phyloP scores from a whole-genome alignment of 2,329 filamentous ascomycete species.

The Fusarium sp. region DNA sequence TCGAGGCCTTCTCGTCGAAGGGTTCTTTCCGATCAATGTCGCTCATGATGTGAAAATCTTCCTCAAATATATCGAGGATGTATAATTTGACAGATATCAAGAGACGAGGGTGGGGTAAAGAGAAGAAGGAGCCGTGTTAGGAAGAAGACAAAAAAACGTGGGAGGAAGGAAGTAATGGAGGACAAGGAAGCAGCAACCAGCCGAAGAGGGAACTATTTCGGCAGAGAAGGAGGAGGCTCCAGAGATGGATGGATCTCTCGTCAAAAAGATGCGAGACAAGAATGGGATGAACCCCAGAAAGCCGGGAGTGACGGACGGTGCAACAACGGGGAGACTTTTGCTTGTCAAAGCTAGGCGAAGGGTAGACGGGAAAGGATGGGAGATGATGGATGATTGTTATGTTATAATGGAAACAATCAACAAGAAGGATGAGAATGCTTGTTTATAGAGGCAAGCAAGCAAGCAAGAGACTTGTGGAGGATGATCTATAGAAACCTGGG shows the following conservation, averaged over 20 bases:
- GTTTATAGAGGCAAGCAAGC: background rate
- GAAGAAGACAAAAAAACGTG: constrained; percentile 28
- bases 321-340: constrained; percentile 32
- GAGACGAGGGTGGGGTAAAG: background rate
- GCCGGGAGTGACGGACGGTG: constrained; percentile 44
- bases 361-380: constrained; percentile 13
- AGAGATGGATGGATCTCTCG: constrained; percentile 10
- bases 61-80: background rate
- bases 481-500: background rate
- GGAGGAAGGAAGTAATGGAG: constrained; percentile 31
- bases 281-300: constrained; percentile 27
- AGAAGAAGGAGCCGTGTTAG: constrained; percentile 19
- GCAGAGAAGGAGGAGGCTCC: constrained; percentile 20
- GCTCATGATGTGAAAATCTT: constrained; percentile 46
- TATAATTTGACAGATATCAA: constrained; percentile 6
- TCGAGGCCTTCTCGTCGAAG: constrained; percentile 47
- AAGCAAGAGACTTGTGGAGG: background rate
- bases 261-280: constrained; percentile 39
- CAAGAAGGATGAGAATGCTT: background rate
- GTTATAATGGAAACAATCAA: constrained; percentile 3
- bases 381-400: background rate
- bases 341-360: constrained; percentile 34
- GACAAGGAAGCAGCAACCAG: constrained; percentile 40
- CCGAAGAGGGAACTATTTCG: constrained; percentile 29
- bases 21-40: constrained; percentile 49